phyloP scores from a whole-genome alignment of 495 filamentous ascomycete species.

The Choiromyces venosus region DNA sequence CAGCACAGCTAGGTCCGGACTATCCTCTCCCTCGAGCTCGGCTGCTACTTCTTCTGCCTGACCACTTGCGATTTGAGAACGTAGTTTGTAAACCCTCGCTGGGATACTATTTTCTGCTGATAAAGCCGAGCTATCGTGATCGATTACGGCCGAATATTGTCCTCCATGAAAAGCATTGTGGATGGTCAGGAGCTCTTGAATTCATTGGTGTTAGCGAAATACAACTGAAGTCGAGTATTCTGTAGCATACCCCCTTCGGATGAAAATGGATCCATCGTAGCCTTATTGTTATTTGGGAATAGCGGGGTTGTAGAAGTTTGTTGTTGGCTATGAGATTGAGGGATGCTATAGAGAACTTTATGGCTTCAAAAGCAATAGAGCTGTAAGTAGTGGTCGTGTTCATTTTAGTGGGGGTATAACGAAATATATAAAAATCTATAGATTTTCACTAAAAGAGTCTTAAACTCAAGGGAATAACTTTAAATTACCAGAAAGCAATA shows the following conservation, averaged over 20 bases:
- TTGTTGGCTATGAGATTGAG: background rate
- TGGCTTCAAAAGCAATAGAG: background rate
- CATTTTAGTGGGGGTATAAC: background rate
- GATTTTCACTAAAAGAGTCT: background rate
- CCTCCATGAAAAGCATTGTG: slow-evolving; percentile 93
- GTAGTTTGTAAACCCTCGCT: slow-evolving; percentile 72
- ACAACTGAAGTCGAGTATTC: background rate
- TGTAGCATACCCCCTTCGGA: slow-evolving; percentile 66
- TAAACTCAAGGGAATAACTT: background rate
- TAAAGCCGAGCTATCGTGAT: slow-evolving; percentile 70
- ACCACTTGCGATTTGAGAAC: slow-evolving; percentile 74
- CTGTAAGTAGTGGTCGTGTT: background rate
- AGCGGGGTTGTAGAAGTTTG: background rate
- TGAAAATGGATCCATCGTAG: slow-evolving; percentile 85
- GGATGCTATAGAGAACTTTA: background rate
- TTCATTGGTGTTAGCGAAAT: slow-evolving; percentile 19
- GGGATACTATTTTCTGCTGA: slow-evolving; percentile 69
- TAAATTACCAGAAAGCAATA: background rate
- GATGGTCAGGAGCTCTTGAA: slow-evolving; percentile 84
- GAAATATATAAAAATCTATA: background rate
- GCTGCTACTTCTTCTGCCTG: slow-evolving; percentile 65
- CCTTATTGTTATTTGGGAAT: background rate
- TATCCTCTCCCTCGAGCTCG: slow-evolving; percentile 59
- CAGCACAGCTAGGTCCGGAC: slow-evolving; percentile 71
- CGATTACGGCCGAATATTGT: slow-evolving; percentile 75